Evolutionary conservation across 192 early-diverging fungal species (phyloP).

Genomic region (Backusella psychrophila): DNA sequence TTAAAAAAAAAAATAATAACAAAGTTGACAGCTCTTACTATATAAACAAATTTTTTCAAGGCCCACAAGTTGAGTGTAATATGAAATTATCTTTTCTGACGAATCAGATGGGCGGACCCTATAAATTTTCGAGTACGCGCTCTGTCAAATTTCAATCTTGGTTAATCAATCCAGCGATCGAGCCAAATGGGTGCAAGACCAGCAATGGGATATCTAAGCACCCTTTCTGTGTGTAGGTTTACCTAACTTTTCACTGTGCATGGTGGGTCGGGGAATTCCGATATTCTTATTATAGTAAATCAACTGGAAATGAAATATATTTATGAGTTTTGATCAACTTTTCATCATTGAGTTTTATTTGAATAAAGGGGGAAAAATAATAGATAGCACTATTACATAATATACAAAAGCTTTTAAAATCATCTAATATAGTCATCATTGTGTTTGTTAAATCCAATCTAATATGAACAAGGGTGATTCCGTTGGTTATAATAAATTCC

Average conservation of each 20-base stretch:
- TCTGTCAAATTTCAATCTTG: constrained; percentile 8
- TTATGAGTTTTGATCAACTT: background rate
- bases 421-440: background rate
- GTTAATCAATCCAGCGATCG: constrained; percentile 6
- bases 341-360: background rate
- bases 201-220: background rate
- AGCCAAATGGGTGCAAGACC: constrained; percentile 7
- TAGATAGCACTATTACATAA: background rate
- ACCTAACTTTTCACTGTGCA: background rate
- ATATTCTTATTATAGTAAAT: background rate
- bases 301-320: background rate
- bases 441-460: background rate
- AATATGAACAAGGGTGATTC: background rate
- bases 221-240: background rate
- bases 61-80: background rate
- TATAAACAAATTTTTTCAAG: background rate
- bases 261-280: constrained; percentile 4
- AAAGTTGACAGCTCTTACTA: background rate
- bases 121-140: background rate
- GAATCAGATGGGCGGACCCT: background rate
- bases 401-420: background rate
- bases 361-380: background rate
- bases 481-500: background rate
- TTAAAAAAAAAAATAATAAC: background rate
- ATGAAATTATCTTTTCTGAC: background rate